These are phyloP conservation scores for Apiospora sp. DNA, from an alignment of 2,329 filamentous ascomycete species.

Conservation along the genomic window DNA sequence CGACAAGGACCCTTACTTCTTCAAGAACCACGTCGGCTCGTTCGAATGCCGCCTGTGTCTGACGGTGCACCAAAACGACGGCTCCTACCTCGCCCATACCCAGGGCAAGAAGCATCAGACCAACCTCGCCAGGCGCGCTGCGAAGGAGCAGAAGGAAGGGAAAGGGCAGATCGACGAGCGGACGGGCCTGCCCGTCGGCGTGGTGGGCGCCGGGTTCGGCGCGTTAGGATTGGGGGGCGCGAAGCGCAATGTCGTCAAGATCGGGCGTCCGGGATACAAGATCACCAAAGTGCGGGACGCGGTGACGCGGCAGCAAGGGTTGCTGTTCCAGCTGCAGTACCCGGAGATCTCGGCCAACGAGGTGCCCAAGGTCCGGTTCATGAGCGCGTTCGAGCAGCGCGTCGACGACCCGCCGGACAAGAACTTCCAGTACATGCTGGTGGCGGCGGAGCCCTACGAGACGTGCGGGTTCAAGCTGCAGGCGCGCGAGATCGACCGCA, in stretches of 20 bases:
- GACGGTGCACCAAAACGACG: slow-evolving; percentile 98
- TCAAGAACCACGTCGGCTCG: slow-evolving; percentile 98
- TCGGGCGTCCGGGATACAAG: slow-evolving; percentile 94
- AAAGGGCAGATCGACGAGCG: slow-evolving; percentile 73
- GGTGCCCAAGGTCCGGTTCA: slow-evolving; percentile 87
- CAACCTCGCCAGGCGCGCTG: slow-evolving; percentile 92
- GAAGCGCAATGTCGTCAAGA: slow-evolving; percentile 90
- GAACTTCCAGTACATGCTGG: slow-evolving; percentile 91
- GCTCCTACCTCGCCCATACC: slow-evolving; percentile 97
- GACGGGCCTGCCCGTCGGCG: slow-evolving; percentile 75
- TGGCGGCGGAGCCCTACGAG: slow-evolving; percentile 97
- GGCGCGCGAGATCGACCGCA: slow-evolving; percentile 88
- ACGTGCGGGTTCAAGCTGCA: slow-evolving; percentile 97
- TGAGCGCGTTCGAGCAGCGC: slow-evolving; percentile 97
- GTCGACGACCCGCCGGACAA: slow-evolving; percentile 92
- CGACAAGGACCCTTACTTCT: slow-evolving; percentile 99
- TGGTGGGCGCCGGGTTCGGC: slow-evolving; percentile 73
- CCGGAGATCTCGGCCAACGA: slow-evolving; percentile 84
- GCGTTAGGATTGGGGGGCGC: slow-evolving; percentile 65
- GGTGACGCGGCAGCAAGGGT: slow-evolving; percentile 83
- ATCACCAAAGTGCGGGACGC: slow-evolving; percentile 96
- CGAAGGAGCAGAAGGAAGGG: slow-evolving; percentile 93
- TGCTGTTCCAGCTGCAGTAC: slow-evolving; percentile 97
- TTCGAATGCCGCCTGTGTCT: slow-evolving; percentile 98
- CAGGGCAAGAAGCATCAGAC: slow-evolving; percentile 99